Percentiles rank a stretch among this genome's conserved stretches.
Conservation (phyloP, 1,139 yeast genomes). For the Pichia sp. region DNA sequence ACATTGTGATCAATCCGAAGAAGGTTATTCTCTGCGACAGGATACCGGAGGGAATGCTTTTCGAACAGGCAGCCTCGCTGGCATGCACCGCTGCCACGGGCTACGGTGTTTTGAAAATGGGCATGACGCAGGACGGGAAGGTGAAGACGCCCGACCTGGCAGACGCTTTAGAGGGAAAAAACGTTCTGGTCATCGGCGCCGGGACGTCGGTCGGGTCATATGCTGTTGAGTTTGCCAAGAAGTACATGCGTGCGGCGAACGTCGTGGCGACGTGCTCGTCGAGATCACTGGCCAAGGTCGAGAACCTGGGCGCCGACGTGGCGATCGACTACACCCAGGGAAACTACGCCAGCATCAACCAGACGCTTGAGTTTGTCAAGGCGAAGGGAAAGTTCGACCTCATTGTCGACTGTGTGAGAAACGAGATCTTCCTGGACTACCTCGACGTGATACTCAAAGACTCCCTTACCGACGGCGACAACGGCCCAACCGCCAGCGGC, state of each 20-base stretch:
- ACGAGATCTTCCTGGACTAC: conserved; percentile 17
- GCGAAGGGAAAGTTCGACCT: conserved; percentile 41
- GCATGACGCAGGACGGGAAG: conserved; percentile 16
- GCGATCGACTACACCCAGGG: conserved; percentile 26
- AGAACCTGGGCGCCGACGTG: conserved; percentile 21
- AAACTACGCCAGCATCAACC: conserved; percentile 31
- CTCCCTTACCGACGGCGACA: conserved; percentile 27
- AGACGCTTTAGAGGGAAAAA: conserved; percentile 22
- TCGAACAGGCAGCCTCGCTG: conserved; percentile 57
- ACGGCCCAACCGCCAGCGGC: conserved; percentile 29
- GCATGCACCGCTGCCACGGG: conserved; percentile 43
- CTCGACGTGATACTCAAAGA: conserved; percentile 19
- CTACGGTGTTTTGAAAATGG: conserved; percentile 21
- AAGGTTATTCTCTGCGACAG: conserved; percentile 35
- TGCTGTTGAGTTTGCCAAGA: conserved; percentile 54
- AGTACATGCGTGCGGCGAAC: conserved; percentile 38
- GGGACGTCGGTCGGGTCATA: conserved; percentile 66
- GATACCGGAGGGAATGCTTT: conserved; percentile 46
- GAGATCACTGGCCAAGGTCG: conserved; percentile 15
- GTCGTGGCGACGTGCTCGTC: conserved; percentile 43
- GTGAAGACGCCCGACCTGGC: conserved; percentile 20
- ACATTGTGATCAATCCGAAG: conserved; percentile 42
- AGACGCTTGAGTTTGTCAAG: conserved; percentile 33
- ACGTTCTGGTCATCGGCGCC: conserved; percentile 64
- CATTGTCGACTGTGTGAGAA: conserved; percentile 27